phyloP scores from a whole-genome alignment of 805 yeast genomes.

The Brettanomyces nanus region DNA sequence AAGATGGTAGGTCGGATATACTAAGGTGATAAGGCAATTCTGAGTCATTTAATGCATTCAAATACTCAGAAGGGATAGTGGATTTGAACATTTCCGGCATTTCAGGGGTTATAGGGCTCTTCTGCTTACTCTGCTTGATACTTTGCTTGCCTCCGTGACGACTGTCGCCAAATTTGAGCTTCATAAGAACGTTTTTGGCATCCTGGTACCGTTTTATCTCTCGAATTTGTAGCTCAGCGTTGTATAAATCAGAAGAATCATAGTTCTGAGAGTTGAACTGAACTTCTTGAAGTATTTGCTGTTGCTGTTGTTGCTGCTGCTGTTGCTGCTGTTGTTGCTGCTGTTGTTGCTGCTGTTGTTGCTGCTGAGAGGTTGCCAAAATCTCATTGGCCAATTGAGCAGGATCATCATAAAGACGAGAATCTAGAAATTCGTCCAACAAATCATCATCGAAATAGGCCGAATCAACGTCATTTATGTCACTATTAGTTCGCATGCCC shows the following conservation, averaged over 20 bases:
- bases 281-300: not conserved
- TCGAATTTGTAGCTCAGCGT: slow-evolving; percentile 7
- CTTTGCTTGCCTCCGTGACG: not conserved
- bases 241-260: not conserved
- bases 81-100: slow-evolving; percentile 14
- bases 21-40: slow-evolving; percentile 40
- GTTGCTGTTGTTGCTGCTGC: not conserved
- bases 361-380: not conserved
- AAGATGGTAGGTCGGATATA: slow-evolving; percentile 61
- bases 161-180: slow-evolving; percentile 42
- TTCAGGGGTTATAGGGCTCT: slow-evolving; percentile 4
- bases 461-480: not conserved
- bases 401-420: slow-evolving; percentile 4
- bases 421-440: slow-evolving; percentile 4
- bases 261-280: not conserved
- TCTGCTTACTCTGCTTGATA: not conserved
- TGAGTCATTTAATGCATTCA: slow-evolving; percentile 7
- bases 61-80: slow-evolving; percentile 24
- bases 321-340: not conserved
- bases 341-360: not conserved
- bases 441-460: slow-evolving; percentile 3
- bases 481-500: too few species aligned
- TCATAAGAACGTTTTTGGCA: slow-evolving; percentile 42
- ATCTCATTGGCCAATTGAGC: not conserved
- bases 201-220: slow-evolving; percentile 30